Conservation (phyloP, 495 filamentous ascomycete species). For the Hyaloscypha finlandica region DNA sequence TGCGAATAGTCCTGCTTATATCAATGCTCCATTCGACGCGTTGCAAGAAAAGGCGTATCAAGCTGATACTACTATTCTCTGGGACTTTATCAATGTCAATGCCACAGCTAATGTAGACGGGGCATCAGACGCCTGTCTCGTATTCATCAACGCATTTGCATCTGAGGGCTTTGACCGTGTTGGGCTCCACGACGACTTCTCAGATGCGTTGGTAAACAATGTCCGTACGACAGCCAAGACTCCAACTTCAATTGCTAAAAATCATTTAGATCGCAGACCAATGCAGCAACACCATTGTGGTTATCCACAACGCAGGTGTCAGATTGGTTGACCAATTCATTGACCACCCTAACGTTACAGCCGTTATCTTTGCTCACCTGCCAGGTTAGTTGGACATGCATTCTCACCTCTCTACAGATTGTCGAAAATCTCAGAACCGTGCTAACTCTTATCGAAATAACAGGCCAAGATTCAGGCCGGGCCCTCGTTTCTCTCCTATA, state of each 20-base stretch:
- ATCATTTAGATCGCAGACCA: too few species aligned
- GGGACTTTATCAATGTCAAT: conserved; percentile 40
- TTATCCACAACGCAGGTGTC: conserved; percentile 71
- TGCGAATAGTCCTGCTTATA: conserved; percentile 16
- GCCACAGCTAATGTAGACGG: conserved; percentile 24
- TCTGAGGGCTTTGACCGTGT: conserved; percentile 55
- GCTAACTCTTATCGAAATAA: too few species aligned
- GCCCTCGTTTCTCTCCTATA: conserved; percentile 59
- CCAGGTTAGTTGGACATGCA: conserved; percentile 41
- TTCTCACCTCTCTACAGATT: too few species aligned
- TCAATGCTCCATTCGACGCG: conserved; percentile 57
- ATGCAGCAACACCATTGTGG: conserved; percentile 61
- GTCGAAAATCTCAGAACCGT: too few species aligned
- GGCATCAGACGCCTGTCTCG: conserved; percentile 65
- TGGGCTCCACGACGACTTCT: not conserved
- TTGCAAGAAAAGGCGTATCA: conserved; percentile 51
- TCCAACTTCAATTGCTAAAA: too few species aligned
- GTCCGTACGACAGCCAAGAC: too few species aligned
- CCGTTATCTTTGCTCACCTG: conserved; percentile 59
- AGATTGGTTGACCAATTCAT: conserved; percentile 63
- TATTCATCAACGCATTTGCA: conserved; percentile 62
- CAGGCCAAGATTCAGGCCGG: conserved; percentile 53
- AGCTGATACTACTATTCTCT: conserved; percentile 54
- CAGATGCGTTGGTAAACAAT: too few species aligned
- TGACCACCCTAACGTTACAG: conserved; percentile 63